Evolutionary conservation across 2,329 filamentous ascomycete species (phyloP).

Genomic region (Waltergamsia citrina): DNA sequence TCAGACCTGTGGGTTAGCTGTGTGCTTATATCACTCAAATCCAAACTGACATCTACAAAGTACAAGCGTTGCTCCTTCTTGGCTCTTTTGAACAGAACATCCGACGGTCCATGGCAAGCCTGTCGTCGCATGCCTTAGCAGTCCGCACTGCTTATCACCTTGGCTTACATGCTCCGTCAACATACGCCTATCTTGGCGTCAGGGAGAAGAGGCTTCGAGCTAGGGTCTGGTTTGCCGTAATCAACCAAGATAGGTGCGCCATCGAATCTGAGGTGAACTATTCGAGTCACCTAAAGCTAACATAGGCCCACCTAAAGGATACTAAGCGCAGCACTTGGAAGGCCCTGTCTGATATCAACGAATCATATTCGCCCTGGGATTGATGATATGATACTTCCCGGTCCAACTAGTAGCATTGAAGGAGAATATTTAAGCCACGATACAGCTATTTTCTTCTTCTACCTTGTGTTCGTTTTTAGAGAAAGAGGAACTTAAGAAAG

Average conservation of each 20-base stretch:
- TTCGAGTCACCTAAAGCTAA: neutral
- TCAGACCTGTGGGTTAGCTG: conserved; percentile 8
- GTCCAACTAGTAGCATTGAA: neutral
- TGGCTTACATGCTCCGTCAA: conserved; percentile 19
- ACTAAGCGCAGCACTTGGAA: conserved; percentile 8
- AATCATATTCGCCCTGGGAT: conserved; percentile 7
- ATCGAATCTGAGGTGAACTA: neutral
- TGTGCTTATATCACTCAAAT: neutral
- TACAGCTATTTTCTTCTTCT: neutral
- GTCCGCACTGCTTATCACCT: conserved; percentile 22
- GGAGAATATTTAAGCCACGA: neutral
- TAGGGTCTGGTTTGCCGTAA: conserved; percentile 18
- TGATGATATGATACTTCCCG: conserved; percentile 2
- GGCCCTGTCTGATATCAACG: conserved; percentile 7
- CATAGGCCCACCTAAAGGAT: conserved; percentile 6
- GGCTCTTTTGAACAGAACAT: conserved; percentile 22
- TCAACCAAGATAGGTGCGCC: conserved; percentile 17
- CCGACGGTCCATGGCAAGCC: conserved; percentile 21
- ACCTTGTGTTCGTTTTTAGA: neutral
- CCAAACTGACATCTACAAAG: conserved; percentile 5
- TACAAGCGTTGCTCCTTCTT: conserved; percentile 20
- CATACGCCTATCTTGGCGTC: conserved; percentile 11
- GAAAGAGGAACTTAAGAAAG: too few relatives aligned
- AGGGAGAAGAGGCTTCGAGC: conserved; percentile 15
- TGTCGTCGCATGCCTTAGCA: conserved; percentile 17